A percentile compares a stretch with the other conserved stretches of the same genome.
Evolutionary conservation across 345 rosid species (phyloP).

Genomic region (Eutrema yunnanense): DNA sequence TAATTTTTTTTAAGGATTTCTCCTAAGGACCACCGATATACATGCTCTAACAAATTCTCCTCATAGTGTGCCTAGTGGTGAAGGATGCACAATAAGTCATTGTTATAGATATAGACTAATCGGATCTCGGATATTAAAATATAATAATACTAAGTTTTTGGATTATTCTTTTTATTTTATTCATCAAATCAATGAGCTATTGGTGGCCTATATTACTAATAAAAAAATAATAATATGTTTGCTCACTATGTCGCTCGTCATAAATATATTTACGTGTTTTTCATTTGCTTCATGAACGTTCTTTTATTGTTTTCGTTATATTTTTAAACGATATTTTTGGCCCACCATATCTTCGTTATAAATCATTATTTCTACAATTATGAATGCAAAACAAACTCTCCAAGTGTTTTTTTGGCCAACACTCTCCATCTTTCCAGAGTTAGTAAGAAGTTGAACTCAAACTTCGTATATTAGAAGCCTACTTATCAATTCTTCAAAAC

Average conservation of each 20-base stretch:
- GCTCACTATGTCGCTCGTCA: conserved; percentile 23
- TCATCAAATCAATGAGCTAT: neutral
- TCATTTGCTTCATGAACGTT: conserved; percentile 29
- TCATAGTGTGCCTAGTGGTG: neutral
- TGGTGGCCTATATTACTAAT: conserved; percentile 23
- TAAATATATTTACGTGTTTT: conserved; percentile 28
- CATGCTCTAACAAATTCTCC: neutral
- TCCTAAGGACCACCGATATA: too few species aligned
- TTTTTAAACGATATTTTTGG: conserved; percentile 11
- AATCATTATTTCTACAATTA: conserved; percentile 12
- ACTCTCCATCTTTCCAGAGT: conserved; percentile 3
- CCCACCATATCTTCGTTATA: conserved; percentile 26
- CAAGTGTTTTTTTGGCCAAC: neutral
- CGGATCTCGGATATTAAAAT: neutral
- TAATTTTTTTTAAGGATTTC: too few species aligned
- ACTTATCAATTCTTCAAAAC: neutral
- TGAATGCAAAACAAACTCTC: conserved; percentile 18
- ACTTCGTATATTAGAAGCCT: neutral
- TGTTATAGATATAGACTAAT: neutral
- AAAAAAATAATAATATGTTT: conserved; percentile 2
- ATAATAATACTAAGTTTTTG: neutral
- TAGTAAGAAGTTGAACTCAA: conserved; percentile 8
- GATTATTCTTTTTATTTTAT: neutral
- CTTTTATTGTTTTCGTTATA: conserved; percentile 17
- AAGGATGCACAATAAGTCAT: neutral